Percentiles rank a stretch among this genome's conserved stretches.
Conservation (phyloP, 805 yeast species). For the Ascoidea rubescens region DNA sequence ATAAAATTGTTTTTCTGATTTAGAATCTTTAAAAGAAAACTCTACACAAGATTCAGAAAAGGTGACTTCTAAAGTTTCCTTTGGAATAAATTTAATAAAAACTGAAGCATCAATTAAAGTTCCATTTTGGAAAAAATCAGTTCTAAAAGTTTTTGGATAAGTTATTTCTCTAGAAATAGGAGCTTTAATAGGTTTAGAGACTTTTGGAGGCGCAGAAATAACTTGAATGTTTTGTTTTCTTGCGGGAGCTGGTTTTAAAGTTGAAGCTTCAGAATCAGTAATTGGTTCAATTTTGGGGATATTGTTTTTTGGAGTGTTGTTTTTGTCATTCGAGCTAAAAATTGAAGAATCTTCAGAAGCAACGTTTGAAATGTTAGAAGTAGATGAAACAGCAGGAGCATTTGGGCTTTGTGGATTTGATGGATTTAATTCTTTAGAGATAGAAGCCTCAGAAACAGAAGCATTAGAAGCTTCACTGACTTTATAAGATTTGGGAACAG, state of each 20-base stretch:
- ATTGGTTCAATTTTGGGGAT: conserved; percentile 2
- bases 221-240: background rate
- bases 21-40: conserved; percentile 33
- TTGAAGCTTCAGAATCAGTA: background rate
- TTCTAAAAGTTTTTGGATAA: conserved; percentile 22
- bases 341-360: background rate
- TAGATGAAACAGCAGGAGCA: background rate
- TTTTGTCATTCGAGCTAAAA: background rate
- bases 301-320: background rate
- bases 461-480: too few relatives aligned
- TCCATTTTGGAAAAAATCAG: conserved; percentile 66
- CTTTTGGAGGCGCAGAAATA: background rate
- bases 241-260: background rate
- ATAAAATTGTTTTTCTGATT: conserved; percentile 44
- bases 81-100: conserved; percentile 53
- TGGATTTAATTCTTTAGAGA: too few relatives aligned
- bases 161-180: background rate
- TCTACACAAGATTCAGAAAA: conserved; percentile 23
- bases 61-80: conserved; percentile 28
- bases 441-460: too few relatives aligned
- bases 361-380: background rate
- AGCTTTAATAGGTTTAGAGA: background rate
- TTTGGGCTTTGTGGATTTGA: too few relatives aligned
- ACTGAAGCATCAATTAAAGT: conserved; percentile 48
- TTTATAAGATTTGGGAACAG: background rate